Percentiles rank a stretch among this genome's conserved stretches.
Evolutionary conservation across 768 basidiomycete genomes (phyloP).

Genomic region (Suillus ampliporus): DNA sequence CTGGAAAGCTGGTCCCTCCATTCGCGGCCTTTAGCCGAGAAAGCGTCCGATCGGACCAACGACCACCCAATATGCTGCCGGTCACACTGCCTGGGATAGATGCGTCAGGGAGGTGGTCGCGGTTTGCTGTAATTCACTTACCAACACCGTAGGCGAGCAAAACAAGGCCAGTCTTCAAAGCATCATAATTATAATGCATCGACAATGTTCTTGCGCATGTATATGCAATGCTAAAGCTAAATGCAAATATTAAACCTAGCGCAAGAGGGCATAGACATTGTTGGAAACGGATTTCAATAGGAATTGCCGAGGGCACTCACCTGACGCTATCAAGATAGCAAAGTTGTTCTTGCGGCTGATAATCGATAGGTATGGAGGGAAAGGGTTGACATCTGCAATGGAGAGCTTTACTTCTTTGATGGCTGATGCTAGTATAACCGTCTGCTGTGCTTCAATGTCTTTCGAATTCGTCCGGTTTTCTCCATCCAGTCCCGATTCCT

Average conservation of each 20-base stretch:
- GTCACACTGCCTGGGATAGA: slow-evolving; percentile 47
- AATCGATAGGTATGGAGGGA: slow-evolving; percentile 64
- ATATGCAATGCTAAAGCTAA: slow-evolving; percentile 72
- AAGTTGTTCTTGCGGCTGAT: slow-evolving; percentile 71
- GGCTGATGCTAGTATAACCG: slow-evolving; percentile 18
- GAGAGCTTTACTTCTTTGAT: slow-evolving; percentile 54
- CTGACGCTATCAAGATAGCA: slow-evolving; percentile 50
- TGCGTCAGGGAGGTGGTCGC: not conserved
- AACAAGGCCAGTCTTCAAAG: slow-evolving; percentile 77
- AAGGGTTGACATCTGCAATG: slow-evolving; percentile 73
- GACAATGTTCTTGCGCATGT: slow-evolving; percentile 76
- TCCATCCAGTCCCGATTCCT: not conserved
- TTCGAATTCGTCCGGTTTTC: slow-evolving; percentile 13
- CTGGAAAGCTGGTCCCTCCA: slow-evolving; percentile 57
- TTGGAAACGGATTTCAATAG: slow-evolving; percentile 2
- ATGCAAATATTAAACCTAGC: slow-evolving; percentile 74
- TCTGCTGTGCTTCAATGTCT: slow-evolving; percentile 28
- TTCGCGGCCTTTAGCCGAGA: slow-evolving; percentile 45
- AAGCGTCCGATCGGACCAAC: slow-evolving; percentile 59
- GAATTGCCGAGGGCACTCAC: slow-evolving; percentile 20
- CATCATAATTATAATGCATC: slow-evolving; percentile 64
- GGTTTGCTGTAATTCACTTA: slow-evolving; percentile 30
- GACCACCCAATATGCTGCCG: slow-evolving; percentile 63
- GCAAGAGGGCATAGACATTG: slow-evolving; percentile 5
- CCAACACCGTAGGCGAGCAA: slow-evolving; percentile 78